A percentile compares a stretch with the other conserved stretches of the same genome.
phyloP scores from a whole-genome alignment of 768 basidiomycete species.

The Calocybe cyanea region DNA sequence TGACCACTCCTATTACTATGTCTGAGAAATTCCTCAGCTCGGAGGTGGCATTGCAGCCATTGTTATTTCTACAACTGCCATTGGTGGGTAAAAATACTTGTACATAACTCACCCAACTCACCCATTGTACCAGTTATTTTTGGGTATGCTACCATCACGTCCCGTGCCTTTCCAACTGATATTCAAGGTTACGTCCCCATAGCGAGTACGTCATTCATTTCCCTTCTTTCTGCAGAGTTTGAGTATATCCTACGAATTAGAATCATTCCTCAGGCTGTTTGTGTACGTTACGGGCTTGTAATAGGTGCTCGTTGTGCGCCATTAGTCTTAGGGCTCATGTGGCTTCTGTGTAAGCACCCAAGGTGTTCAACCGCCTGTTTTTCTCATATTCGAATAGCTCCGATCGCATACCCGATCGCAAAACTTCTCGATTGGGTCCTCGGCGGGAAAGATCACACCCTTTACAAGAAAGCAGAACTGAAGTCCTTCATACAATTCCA shows the following conservation, averaged over 20 bases:
- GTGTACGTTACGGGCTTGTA: constrained; percentile 74
- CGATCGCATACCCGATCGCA: constrained; percentile 79
- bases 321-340: constrained; percentile 72
- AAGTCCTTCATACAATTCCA: constrained; percentile 81
- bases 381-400: constrained; percentile 53
- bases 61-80: constrained; percentile 72
- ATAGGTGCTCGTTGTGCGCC: constrained; percentile 80
- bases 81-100: constrained; percentile 38
- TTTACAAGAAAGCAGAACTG: constrained; percentile 81
- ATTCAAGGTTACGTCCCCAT: constrained; percentile 18
- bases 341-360: constrained; percentile 39
- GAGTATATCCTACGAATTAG: constrained; percentile 20
- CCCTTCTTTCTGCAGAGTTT: not conserved
- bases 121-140: constrained; percentile 60
- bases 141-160: constrained; percentile 48
- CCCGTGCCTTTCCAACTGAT: not conserved
- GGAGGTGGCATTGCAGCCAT: constrained; percentile 74
- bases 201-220: not conserved
- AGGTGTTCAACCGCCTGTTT: constrained; percentile 23
- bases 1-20: not conserved
- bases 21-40: constrained; percentile 22
- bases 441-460: constrained; percentile 66
- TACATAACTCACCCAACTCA: not conserved
- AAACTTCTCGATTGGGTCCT: constrained; percentile 80
- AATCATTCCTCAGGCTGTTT: constrained; percentile 68